phyloP scores from a whole-genome alignment of 1,284 basidiomycete species.

The Ganoderma leucocontextum region DNA sequence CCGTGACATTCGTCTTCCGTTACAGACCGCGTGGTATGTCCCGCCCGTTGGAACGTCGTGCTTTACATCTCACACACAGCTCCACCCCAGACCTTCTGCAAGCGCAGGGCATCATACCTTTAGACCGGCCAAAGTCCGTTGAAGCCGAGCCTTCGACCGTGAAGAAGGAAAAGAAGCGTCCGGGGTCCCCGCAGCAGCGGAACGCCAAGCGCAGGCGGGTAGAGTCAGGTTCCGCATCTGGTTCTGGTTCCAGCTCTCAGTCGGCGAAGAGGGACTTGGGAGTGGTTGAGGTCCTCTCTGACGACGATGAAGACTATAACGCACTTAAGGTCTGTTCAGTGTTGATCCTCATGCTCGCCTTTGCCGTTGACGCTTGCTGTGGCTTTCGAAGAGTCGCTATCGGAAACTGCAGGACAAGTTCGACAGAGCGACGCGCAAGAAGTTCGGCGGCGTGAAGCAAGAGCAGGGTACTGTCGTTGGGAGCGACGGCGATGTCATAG shows the following conservation, averaged over 20 bases:
- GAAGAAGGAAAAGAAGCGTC: conserved; percentile 8
- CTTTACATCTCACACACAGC: not conserved
- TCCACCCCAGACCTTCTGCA: conserved; percentile 11
- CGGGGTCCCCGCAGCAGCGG: not conserved
- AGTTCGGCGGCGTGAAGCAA: conserved; percentile 9
- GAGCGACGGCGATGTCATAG: conserved; percentile 12
- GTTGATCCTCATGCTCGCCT: not conserved
- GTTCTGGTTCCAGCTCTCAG: not conserved
- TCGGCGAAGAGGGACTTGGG: conserved; percentile 10
- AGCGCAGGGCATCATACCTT: conserved; percentile 19
- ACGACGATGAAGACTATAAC: conserved; percentile 18
- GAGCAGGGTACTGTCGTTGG: conserved; percentile 1
- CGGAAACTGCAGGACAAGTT: conserved; percentile 1
- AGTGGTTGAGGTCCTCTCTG: conserved; percentile 13
- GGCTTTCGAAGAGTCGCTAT: conserved; percentile 5
- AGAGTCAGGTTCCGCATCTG: not conserved
- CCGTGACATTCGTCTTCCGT: conserved; percentile 16
- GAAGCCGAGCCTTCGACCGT: not conserved
- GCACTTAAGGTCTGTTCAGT: not conserved
- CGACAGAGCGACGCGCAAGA: conserved; percentile 9
- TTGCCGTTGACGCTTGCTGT: not conserved
- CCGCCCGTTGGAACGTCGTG: not conserved
- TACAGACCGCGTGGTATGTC: conserved; percentile 17
- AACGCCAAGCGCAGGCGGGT: conserved; percentile 12
- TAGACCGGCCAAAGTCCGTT: not conserved